Percentiles rank a stretch among this genome's conserved stretches.
These are phyloP conservation scores for Botrytis fabae DNA, from an alignment of 2,329 filamentous ascomycete genomes.

Conservation along the genomic window DNA sequence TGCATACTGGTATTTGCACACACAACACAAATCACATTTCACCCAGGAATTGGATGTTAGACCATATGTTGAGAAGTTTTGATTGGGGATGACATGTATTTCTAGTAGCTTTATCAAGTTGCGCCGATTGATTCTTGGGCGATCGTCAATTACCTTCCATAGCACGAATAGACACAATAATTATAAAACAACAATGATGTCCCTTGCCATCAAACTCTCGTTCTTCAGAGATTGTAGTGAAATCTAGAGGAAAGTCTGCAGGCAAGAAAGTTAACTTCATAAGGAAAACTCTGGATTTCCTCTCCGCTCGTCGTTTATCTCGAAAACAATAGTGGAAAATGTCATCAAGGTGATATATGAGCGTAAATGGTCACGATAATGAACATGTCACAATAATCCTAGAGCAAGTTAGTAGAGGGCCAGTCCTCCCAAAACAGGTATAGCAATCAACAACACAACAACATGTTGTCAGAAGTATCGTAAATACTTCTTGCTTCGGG, in stretches of 20 bases:
- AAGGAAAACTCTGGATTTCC: slow-evolving; percentile 53
- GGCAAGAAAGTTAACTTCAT: slow-evolving; percentile 59
- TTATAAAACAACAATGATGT: slow-evolving; percentile 51
- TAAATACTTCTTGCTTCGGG: slow-evolving; percentile 55
- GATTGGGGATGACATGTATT: not conserved
- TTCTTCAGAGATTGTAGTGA: slow-evolving; percentile 56
- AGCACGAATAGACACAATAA: not conserved
- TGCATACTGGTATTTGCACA: slow-evolving; percentile 75
- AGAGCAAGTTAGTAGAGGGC: slow-evolving; percentile 35
- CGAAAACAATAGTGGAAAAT: slow-evolving; percentile 66
- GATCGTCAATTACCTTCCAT: not conserved
- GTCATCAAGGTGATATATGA: slow-evolving; percentile 85
- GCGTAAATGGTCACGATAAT: slow-evolving; percentile 49
- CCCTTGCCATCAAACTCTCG: slow-evolving; percentile 82
- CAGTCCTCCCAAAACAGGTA: slow-evolving; percentile 38
- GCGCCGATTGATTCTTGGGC: not conserved
- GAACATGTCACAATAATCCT: slow-evolving; percentile 8
- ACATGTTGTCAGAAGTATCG: slow-evolving; percentile 21
- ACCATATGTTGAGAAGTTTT: slow-evolving; percentile 77
- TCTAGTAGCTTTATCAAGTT: not conserved
- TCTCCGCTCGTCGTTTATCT: slow-evolving; percentile 97
- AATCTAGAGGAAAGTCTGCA: slow-evolving; percentile 75
- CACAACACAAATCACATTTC: slow-evolving; percentile 75
- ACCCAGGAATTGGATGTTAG: slow-evolving; percentile 80
- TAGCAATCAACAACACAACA: slow-evolving; percentile 36